These are phyloP conservation scores for Gillenia trifoliata DNA, from an alignment of 306 rosid genomes.

Conservation along the genomic window DNA sequence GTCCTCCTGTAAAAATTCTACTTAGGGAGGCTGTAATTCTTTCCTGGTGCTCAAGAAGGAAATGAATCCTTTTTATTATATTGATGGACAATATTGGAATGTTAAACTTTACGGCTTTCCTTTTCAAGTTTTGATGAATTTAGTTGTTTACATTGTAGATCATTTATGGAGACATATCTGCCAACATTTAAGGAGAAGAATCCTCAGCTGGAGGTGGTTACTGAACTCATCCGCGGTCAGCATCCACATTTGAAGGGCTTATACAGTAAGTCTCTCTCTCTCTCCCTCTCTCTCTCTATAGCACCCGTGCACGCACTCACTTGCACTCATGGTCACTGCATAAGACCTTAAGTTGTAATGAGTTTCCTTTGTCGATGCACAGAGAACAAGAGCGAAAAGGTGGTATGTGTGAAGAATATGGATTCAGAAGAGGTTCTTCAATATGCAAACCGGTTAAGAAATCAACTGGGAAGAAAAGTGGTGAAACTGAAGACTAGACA, in stretches of 20 bases:
- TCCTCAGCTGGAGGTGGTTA: conserved; percentile 82
- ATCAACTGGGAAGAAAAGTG: conserved; percentile 87
- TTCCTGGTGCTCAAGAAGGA: not conserved
- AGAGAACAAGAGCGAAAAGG: conserved; percentile 71
- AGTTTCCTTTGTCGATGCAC: conserved; percentile 27
- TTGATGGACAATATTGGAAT: not conserved
- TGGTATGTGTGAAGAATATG: conserved; percentile 83
- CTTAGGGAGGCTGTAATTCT: not conserved
- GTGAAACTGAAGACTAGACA: conserved; percentile 84
- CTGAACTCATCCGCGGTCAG: conserved; percentile 88
- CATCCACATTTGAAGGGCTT: conserved; percentile 84
- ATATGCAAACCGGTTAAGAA: conserved; percentile 71
- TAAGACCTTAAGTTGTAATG: not conserved
- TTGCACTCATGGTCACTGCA: not conserved
- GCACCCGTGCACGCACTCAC: not conserved
- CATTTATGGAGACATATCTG: conserved; percentile 76
- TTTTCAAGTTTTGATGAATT: conserved; percentile 12
- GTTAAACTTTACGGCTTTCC: not conserved
- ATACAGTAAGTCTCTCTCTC: conserved; percentile 52
- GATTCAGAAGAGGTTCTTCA: conserved; percentile 64
- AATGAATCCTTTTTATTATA: not conserved
- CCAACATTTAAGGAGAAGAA: conserved; percentile 66
- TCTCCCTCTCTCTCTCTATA: conserved; percentile 7
- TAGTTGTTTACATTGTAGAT: conserved; percentile 39
- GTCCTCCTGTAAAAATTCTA: not conserved